Percentiles rank a stretch among this genome's conserved stretches.
Conservation (phyloP, 257 asterid genomes). For the Solanum piurae region DNA sequence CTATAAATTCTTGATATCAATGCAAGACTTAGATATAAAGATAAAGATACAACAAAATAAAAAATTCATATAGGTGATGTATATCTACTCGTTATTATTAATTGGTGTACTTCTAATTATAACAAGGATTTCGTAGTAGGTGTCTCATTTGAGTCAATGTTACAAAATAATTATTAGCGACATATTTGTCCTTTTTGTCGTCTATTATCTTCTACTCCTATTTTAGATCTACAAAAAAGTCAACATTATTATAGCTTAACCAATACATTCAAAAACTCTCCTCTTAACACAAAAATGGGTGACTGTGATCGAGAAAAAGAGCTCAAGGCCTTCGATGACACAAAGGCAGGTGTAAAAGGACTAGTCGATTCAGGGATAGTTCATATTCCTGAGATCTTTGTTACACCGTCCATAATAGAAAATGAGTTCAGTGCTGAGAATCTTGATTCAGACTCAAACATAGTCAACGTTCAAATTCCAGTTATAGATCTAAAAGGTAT, state of each 20-base stretch:
- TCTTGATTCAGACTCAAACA: accelerated
- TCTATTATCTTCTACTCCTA: too few species aligned
- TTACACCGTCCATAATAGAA: background rate
- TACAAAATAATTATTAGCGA: background rate
- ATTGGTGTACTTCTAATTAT: too few species aligned
- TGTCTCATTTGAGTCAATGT: background rate
- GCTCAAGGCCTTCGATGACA: background rate
- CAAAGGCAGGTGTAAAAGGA: slow-evolving; percentile 5
- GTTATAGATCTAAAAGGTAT: background rate
- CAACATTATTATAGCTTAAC: too few species aligned
- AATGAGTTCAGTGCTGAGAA: background rate
- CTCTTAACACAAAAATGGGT: too few species aligned
- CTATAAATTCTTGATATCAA: background rate
- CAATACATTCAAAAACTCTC: too few species aligned
- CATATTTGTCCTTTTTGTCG: background rate
- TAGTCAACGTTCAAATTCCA: background rate
- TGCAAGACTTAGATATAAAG: background rate
- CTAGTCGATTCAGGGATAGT: slow-evolving; percentile 1
- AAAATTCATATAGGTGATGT: background rate
- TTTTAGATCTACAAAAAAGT: too few species aligned
- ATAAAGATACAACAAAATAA: too few species aligned
- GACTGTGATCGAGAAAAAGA: background rate
- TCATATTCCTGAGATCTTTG: background rate
- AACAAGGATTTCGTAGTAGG: too few species aligned
- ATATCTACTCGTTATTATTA: too few species aligned